Evolutionary conservation across 768 basidiomycete species (phyloP).

Genomic region (Cubamyces lactineus): DNA sequence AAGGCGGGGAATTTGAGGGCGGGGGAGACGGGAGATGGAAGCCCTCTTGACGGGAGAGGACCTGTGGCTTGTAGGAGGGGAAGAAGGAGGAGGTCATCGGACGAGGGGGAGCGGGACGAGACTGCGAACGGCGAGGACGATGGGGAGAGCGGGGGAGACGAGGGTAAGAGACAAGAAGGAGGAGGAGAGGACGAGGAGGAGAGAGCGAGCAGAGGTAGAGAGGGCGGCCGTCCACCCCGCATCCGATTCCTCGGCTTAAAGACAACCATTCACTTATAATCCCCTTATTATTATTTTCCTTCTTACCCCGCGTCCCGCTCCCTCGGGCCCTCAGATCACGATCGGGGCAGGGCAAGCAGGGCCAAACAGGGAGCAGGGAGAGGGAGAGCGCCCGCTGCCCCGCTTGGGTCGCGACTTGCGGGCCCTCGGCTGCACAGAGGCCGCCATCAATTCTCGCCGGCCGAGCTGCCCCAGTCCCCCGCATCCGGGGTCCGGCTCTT

Average conservation of each 20-base stretch:
- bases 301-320: conserved; percentile 17
- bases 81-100: conserved; percentile 33
- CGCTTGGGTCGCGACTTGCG: neutral
- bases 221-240: conserved; percentile 25
- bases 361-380: conserved; percentile 2
- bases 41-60: conserved; percentile 66
- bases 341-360: conserved; percentile 9
- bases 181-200: neutral
- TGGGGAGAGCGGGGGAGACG: neutral
- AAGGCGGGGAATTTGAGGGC: conserved; percentile 36
- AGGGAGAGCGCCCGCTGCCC: neutral
- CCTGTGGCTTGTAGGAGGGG: conserved; percentile 53
- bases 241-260: conserved; percentile 20
- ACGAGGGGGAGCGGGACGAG: conserved; percentile 3
- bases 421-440: neutral
- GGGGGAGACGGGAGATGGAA: conserved; percentile 64
- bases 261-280: conserved; percentile 25
- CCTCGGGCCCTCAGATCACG: conserved; percentile 5
- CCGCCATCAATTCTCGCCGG: conserved; percentile 23
- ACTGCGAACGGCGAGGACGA: neutral
- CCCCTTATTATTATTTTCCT: conserved; percentile 22
- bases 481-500: conserved; percentile 20
- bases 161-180: conserved; percentile 1
- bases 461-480: conserved; percentile 18
- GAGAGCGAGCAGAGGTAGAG: neutral